Conservation (phyloP, 176 grass and related monocot genomes). For the Zizania latifolia region DNA sequence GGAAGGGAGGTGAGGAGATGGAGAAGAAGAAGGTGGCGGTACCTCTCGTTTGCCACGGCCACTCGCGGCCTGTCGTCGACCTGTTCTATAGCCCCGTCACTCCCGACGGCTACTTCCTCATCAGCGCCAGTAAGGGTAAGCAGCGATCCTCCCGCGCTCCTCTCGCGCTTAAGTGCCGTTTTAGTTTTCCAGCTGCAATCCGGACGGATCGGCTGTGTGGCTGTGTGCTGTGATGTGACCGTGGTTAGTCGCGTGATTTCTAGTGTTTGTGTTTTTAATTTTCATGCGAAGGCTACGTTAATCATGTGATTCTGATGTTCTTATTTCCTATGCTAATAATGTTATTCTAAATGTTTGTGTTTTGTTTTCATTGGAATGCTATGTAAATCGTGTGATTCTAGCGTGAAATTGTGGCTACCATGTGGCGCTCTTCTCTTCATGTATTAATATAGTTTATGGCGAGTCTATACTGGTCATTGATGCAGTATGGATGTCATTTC, state of each 20-base stretch:
- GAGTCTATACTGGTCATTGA: background rate
- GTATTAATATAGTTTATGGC: background rate
- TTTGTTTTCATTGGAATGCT: background rate
- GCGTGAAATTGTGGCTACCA: background rate
- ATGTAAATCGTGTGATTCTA: background rate
- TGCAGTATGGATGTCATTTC: background rate
- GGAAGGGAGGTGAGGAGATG: slow-evolving; percentile 15
- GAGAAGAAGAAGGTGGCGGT: slow-evolving; percentile 75
- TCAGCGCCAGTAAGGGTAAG: slow-evolving; percentile 93
- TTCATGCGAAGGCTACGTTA: too few species aligned
- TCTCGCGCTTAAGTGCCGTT: background rate
- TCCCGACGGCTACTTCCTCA: slow-evolving; percentile 85
- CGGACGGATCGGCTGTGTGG: background rate
- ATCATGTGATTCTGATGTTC: too few species aligned
- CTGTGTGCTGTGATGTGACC: background rate
- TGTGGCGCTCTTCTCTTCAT: background rate
- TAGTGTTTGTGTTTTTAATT: too few species aligned
- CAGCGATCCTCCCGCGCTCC: background rate
- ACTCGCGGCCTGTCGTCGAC: slow-evolving; percentile 91
- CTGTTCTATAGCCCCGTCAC: slow-evolving; percentile 70
- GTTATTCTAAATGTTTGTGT: background rate
- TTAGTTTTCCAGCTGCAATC: background rate
- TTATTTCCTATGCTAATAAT: too few species aligned
- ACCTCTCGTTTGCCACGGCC: slow-evolving; percentile 81
- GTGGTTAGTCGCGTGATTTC: background rate